Evolutionary conservation across 2,329 filamentous ascomycete genomes (phyloP), one percentile per base, ranked within the genome.

Genomic region (Aspergillus niger): DNA sequence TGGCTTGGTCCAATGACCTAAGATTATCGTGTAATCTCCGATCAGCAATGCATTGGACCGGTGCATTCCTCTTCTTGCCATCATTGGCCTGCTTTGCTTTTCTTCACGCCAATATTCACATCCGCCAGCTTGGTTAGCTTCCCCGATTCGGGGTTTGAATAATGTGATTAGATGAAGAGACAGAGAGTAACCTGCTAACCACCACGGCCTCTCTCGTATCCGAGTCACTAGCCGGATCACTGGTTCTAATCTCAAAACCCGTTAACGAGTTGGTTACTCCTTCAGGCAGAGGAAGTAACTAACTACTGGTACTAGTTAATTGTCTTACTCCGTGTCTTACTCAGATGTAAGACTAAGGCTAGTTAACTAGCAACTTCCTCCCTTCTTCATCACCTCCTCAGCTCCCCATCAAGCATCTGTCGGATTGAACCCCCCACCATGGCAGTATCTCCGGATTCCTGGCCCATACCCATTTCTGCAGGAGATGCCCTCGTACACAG

Each of bases 401-500:
- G 20, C 41, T 13, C 5, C 20, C 11, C 41, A 24, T 44, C 41
- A 44, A 13, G 41, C 20, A 44, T 24, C 41, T 22, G 3, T n/a
- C n/a, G 39, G n/a, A 20, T 17, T 43, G 22, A 11, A 3, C n/a
- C 15, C 39, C 22, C 15, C 10, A 13, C 3, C 26, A 30, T 24
- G 53, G 30, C 38, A 55, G 44, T 20, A 44, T 32, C 39, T 32
- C 39, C 24, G 28, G 26, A 36, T 15, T 30, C 52, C 24, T 44
- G 24, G 52, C 43, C 52, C 52, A 43, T 41, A 39, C 38, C 38
- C 24, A 28, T 13, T 15, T 28, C 26, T 17, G 39, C 41, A 38
- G 53, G 2, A 47, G 39, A 17, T 28, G 11, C 17, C 53, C 53
- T 47, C 53, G 53, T 55, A 55, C 39, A 55, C 17, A 41, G 32